These are phyloP conservation scores for Lachnellula occidentalis DNA, from an alignment of 2,329 filamentous ascomycete genomes.

Conservation along the genomic window DNA sequence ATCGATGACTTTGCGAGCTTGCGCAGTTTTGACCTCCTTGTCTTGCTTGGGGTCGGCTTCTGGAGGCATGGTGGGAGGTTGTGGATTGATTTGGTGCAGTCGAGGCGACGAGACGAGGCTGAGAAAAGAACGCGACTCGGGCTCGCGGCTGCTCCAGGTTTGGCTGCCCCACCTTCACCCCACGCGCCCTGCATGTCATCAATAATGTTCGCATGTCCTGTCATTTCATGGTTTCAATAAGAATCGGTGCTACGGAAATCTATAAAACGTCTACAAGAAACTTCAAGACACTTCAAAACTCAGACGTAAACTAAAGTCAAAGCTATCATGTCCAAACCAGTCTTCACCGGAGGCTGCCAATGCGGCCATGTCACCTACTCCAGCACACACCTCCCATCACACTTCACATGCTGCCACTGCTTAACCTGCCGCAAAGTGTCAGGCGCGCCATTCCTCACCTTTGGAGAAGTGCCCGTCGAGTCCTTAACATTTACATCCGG, in stretches of 20 bases:
- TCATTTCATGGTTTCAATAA: background rate
- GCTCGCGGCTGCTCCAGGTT: background rate
- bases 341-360: slow-evolving; percentile 38
- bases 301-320: background rate
- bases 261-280: background rate
- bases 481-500: slow-evolving; percentile 32
- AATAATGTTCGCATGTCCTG: background rate
- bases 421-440: slow-evolving; percentile 43
- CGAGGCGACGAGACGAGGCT: too few species aligned
- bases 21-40: slow-evolving; percentile 67
- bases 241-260: background rate
- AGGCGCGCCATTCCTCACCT: slow-evolving; percentile 41
- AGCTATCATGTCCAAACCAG: slow-evolving; percentile 4
- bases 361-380: slow-evolving; percentile 40
- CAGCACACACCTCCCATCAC: slow-evolving; percentile 31
- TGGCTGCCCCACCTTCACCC: too few species aligned
- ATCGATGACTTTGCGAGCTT: slow-evolving; percentile 77
- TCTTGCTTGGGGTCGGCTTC: slow-evolving; percentile 45
- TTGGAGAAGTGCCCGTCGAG: slow-evolving; percentile 33
- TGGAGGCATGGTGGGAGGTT: slow-evolving; percentile 36
- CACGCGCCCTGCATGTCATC: too few species aligned
- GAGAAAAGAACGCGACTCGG: background rate
- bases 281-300: background rate
- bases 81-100: background rate
- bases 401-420: slow-evolving; percentile 42